Conservation (phyloP, 768 basidiomycete genomes). For the Podaxis sp. region DNA sequence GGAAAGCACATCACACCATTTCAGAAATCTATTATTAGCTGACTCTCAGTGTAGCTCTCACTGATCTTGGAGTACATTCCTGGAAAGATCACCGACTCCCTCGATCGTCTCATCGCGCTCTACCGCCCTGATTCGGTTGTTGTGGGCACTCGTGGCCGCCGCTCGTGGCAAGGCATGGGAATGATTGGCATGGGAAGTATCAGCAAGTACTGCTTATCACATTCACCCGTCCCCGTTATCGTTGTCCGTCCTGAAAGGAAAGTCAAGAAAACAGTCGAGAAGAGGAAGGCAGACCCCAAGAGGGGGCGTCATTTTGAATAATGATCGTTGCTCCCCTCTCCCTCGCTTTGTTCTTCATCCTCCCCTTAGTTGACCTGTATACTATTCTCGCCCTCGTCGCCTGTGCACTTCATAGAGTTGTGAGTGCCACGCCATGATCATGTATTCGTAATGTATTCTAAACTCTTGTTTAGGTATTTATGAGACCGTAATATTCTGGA, state of each 20-base stretch:
- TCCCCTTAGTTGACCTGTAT: neutral
- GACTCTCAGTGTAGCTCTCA: slow-evolving; percentile 54
- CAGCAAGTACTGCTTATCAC: slow-evolving; percentile 78
- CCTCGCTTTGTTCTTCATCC: neutral
- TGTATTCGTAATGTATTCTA: neutral
- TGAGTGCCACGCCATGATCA: neutral
- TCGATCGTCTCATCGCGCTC: slow-evolving; percentile 89
- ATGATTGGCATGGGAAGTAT: slow-evolving; percentile 46
- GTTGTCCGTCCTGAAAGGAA: slow-evolving; percentile 92
- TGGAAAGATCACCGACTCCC: slow-evolving; percentile 83
- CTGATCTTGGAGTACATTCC: slow-evolving; percentile 94
- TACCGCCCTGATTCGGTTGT: slow-evolving; percentile 92
- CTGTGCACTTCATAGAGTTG: neutral
- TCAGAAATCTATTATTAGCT: neutral
- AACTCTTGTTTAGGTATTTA: neutral
- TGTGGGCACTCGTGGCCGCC: slow-evolving; percentile 83
- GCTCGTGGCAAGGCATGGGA: slow-evolving; percentile 39
- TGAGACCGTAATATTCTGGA: too few relatives aligned
- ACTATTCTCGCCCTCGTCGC: neutral
- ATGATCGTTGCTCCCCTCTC: neutral
- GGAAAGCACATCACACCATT: slow-evolving; percentile 35
- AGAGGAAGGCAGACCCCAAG: slow-evolving; percentile 87
- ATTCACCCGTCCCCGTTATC: slow-evolving; percentile 94
- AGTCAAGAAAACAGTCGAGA: slow-evolving; percentile 80
- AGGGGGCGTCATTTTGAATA: slow-evolving; percentile 76